Evolutionary conservation across 805 yeast genomes (phyloP), one percentile per base, ranked within the genome.

Genomic region (Kodamaea jinghongensis): DNA sequence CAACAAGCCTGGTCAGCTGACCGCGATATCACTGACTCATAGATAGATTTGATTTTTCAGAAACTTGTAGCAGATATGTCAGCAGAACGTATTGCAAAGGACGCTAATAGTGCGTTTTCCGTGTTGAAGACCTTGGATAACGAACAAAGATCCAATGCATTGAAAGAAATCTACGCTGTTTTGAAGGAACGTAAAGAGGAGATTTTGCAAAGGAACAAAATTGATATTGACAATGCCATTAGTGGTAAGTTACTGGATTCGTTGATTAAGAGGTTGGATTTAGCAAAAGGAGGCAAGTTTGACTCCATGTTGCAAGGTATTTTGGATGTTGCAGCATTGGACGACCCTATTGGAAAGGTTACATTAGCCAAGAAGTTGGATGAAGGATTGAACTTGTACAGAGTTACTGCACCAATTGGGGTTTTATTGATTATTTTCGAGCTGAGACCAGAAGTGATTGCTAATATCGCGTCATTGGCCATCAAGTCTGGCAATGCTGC

Each of bases 401-500:
- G 96, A 56, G 74, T 91, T 9, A 83, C 96, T 4, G 86, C 96
- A 17, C 99, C 99, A 10, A 89, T 93, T 4, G 99, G 99, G 13
- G 97, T 88, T 0, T 63, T 93, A 32, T 70, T 93, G 45, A 89
- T 93, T 33, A 95, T 93, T 40, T 93, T 93, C 60, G 99, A 93
- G 64, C 80, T 96, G 22, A 78, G 99, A 55, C 99, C 99, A 28
- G 99, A 93, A 60, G 99, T 93, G 8, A 93, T 93, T 68, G 99
- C 99, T 39, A 95, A 93, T 59, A 93, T 93, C 55, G 84, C 96
- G 10, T 93, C 99, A 0, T 72, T 93, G 53, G 96, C 98, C 13
- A 82, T 93, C 58, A 93, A 95, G 61, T 88, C 96, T 2, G 98
- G 97, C 34, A 93, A 93, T 59, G 86, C 97, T 6, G 99, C 97